Evolutionary conservation across 805 yeast species (phyloP), one percentile per base, ranked within the genome.

Genomic region (Yamadazyma sp.): DNA sequence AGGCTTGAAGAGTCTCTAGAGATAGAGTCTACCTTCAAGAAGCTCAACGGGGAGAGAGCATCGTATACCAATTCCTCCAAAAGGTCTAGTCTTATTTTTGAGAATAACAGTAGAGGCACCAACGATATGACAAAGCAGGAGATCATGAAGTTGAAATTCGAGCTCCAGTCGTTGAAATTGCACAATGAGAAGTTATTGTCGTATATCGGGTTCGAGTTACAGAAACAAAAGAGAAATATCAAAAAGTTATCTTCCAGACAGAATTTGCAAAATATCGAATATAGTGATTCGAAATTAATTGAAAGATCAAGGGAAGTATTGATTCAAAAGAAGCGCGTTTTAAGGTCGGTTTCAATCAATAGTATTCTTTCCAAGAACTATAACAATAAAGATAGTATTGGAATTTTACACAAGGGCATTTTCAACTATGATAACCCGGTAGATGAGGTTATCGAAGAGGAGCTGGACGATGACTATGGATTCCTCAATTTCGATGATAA

Each of bases 141-240:
- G 44, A 62, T 75, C 46, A 70, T 68, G 52, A 73, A 68, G 48
- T 60, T 75, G 46, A 67, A 68, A 43, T 77, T 77, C 52, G 80
- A 76, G 52, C 57, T 76, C 34, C 75, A 72, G 50, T 73, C 80
- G 7, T 55, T 77, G 42, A 68, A 71, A 45, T 54, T 76, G 37
- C 80, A 77, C 49, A 76, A 75, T 51, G 82, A 77, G 39, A 76
- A 77, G 49, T 59, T 77, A 24, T 61, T 74, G 39, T 73, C 80
- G 24, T 77, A 75, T 49, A 77, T 77, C 52, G 81, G 81, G 7
- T 77, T 75, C 44, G 71, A 75, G 42, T 57, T 75, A 32, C 81
- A 77, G 48, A 71, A 73, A 41, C 70, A 67, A 40, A 67, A 61
- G 55, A 63, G 59, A 45, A 64, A 56, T 54, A 67, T 67, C 44